Evolutionary conservation across 75 land plant genomes (phyloP).

Genomic region (Azolla pinnata): DNA sequence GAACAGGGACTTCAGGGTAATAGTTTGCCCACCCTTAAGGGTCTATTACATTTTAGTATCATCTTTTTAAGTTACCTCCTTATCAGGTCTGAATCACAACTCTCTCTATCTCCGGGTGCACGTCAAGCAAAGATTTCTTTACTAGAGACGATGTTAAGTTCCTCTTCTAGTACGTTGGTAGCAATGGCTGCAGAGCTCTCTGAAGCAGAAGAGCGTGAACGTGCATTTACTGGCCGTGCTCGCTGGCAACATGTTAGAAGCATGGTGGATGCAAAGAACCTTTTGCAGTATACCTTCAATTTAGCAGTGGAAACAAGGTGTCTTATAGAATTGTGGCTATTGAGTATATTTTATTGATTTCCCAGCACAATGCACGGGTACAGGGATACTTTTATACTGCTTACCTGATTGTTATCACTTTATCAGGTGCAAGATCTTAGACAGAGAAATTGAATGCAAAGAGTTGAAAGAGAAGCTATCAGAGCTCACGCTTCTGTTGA

Average conservation of each 20-base stretch:
- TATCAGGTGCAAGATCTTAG: slow-evolving; percentile 58
- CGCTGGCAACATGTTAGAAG: slow-evolving; percentile 86
- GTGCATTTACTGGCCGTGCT: slow-evolving; percentile 61
- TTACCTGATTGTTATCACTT: neutral
- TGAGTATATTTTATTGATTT: neutral
- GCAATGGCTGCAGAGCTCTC: slow-evolving; percentile 95
- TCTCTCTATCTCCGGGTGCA: slow-evolving; percentile 49
- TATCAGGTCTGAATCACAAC: neutral
- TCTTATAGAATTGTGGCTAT: neutral
- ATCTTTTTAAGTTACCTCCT: neutral
- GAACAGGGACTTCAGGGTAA: slow-evolving; percentile 2
- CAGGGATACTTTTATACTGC: too few species aligned
- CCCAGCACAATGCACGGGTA: too few species aligned
- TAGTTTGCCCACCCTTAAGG: neutral
- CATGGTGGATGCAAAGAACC: slow-evolving; percentile 72
- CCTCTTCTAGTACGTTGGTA: slow-evolving; percentile 61
- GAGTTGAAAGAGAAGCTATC: slow-evolving; percentile 68
- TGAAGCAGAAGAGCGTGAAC: slow-evolving; percentile 95
- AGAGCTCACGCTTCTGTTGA: slow-evolving; percentile 31
- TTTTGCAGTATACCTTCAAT: slow-evolving; percentile 60
- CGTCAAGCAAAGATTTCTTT: slow-evolving; percentile 62
- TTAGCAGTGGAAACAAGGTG: slow-evolving; percentile 71
- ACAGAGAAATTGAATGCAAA: slow-evolving; percentile 46
- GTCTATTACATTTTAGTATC: neutral
- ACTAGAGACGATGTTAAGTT: slow-evolving; percentile 71